Base-by-base conservation (phyloP, 352 stramenopile species). In the Aphanomyces invadans region DNA sequence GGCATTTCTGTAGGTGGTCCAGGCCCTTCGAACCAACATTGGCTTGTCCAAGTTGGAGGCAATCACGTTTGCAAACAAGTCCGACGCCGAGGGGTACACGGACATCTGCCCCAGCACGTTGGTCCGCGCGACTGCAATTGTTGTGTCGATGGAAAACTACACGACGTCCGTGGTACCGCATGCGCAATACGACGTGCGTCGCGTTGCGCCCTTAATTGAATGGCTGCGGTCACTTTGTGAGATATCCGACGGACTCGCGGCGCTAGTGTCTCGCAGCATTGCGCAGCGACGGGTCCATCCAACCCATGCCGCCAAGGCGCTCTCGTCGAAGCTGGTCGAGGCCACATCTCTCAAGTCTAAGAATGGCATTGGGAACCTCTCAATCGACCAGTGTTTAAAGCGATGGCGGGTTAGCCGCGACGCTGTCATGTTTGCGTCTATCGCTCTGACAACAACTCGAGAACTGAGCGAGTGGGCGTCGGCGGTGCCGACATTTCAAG, bases 151-250 rank as follows among this genome's bases (percentile, higher is more conserved):
- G n/a, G 59, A 81, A 7, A 75, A 82, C 10, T 78, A 74, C 4
- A 86, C 84, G 36, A 65, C 92, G 12, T 92, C 82, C 1, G 79
- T 91, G 2, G 36, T 42, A 15, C 36, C 36, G 15, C 15, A 42
- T 15, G 36, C 7, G 15, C 36, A 15, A 15, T 42, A 42, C 36
- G 36, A 42, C 36, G 15, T 42, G 36, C 36, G 36, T 7, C 36
- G 36, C 36, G 36, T 42, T 7, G 7, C 36, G 4, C 69, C 62
- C 17, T 73, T 91, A 45, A 52, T 95, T 21, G 76, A 90, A 62
- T 93, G 86, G 84, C 74, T 95, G 15, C 77, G 83, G 25, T 76
- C 68, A n/a, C 68, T 91, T 26, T 90, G 81, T 54, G 80, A 75
- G 23, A 70, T 71, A 0, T 93, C 86, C 19, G 86, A 95, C 57